Base-by-base conservation (phyloP, 495 filamentous ascomycete genomes). In the Neurospora pannonica region DNA sequence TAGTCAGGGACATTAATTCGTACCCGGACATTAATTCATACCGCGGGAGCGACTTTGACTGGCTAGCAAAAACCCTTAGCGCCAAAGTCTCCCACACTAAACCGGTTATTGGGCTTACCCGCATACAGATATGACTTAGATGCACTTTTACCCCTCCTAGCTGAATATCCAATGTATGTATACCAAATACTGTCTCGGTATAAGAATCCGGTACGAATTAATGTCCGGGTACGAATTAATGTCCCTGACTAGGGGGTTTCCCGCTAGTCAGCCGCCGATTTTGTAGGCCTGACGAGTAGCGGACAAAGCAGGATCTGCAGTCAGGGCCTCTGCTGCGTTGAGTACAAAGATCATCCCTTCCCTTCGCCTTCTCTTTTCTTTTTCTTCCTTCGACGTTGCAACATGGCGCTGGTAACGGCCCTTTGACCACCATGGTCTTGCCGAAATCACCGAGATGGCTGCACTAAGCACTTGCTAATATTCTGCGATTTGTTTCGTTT, bases 241-340 rank as follows among this genome's bases (percentile, higher is more conserved):
- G 9, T 10, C 38, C 2, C 38, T 39, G 11, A 39, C 38, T 39
- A 39, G 9, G 2, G 11, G 38, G 10, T 39, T 13, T 11, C 38
- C 38, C 38, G 5, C 38, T 3, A 39, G 38, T 39, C 11, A 39
- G 38, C 3, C 38, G 37, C 7, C 37, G 37, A 37, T 37, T 37
- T 37, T 9, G 37, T 37, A 36, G 36, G 5, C 36, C 36, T 36
- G 17, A 31, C 31, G 31, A 31, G 13, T 36, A 60, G 48, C 21
- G 48, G 48, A 28, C 43, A 60, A 60, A 60, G 21, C 48, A 62
- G 15, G 54, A 62, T 62, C 54, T 62, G 54, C 54, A 62, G 28
- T 62, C 6, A 62, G 54, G 54, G 28, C 15, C 54, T 62, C 28
- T 34, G 54, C 28, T 62, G 54, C 28, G 13, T 36, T 34, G 54